phyloP scores from a whole-genome alignment of 2,329 filamentous ascomycete genomes.

The Xylariomycetidae sp. region DNA sequence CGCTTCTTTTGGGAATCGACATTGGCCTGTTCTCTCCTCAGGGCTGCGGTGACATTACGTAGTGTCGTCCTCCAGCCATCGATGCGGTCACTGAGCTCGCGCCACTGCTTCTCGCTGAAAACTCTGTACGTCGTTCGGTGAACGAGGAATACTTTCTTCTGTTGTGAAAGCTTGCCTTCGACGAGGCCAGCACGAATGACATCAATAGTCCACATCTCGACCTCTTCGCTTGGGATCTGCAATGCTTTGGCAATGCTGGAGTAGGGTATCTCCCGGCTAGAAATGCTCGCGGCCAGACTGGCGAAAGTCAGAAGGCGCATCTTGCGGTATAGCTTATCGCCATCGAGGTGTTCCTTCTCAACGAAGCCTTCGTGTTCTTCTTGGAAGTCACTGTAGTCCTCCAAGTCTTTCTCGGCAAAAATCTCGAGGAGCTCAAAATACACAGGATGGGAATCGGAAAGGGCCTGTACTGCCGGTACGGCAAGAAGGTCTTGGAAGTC shows the following conservation, averaged over 20 bases:
- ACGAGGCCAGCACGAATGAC: constrained; percentile 93
- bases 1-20: constrained; percentile 74
- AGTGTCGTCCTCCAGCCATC: constrained; percentile 88
- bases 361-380: constrained; percentile 86
- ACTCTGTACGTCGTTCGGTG: constrained; percentile 96
- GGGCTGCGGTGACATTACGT: constrained; percentile 69
- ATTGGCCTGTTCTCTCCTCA: constrained; percentile 76
- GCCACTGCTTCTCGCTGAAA: constrained; percentile 97
- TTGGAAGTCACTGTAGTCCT: constrained; percentile 94
- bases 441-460: constrained; percentile 76
- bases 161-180: constrained; percentile 92
- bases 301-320: constrained; percentile 94
- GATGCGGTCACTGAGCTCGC: constrained; percentile 83
- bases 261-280: constrained; percentile 86
- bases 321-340: constrained; percentile 78
- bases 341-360: constrained; percentile 68
- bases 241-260: constrained; percentile 77
- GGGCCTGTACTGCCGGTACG: constrained; percentile 77
- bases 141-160: constrained; percentile 88
- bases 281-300: constrained; percentile 77
- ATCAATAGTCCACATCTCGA: constrained; percentile 98
- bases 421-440: constrained; percentile 93
- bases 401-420: constrained; percentile 88
- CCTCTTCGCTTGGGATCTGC: constrained; percentile 75
- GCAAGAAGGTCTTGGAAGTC: constrained; percentile 78